Base-by-base conservation (phyloP, 2,329 filamentous ascomycete genomes). In the Calcarisporium arbuscula region DNA sequence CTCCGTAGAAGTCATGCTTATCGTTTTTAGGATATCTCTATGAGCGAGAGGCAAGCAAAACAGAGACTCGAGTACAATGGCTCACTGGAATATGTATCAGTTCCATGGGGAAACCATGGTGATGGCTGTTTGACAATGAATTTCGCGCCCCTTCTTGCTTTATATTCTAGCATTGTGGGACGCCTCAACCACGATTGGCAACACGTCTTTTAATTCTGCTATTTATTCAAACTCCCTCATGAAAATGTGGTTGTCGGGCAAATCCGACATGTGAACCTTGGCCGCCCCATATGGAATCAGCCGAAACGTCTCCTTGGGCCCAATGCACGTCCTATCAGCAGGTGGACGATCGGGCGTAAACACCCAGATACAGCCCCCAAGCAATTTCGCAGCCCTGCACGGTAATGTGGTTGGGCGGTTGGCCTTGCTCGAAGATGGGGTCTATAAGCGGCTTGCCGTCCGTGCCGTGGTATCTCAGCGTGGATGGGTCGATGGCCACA, bases 251-350 rank as follows among this genome's bases (percentile, higher is more conserved):
- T 33, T 12, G 39, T 34, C 5, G 48, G 48, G n/a, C 30, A 51
- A 28, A 19, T 51, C 44, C 8, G 48, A 45, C 48, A 70, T 67
- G 39, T 66, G 65, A 37, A 70, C 44, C 45, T 65, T 67, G 11
- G 65, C 59, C 25, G 60, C 60, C 3, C 64, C 66, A 48, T 64
- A 69, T n/a, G 66, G 67, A 10, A 61, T 54, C 14, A 70, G 38
- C n/a, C 18, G 42, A 17, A 54, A 53, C 10, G 58, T 46, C 31
- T 53, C 49, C n/a, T 45, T 51, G 26, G 52, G 41, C 0, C 58
- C 56, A 4, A 39, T 36, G 18, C 49, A 52, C 3, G 11, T 44
- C 18, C 41, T 32, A 8, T 41, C 29, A 6, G 12, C 18, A 3
- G 49, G 48, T 10, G 44, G 38, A 23, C 38, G 34, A 22, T 58